These are phyloP conservation scores for Pseudonitzschia pungens DNA, from an alignment of 108 stramenopile species.

Conservation along the genomic window DNA sequence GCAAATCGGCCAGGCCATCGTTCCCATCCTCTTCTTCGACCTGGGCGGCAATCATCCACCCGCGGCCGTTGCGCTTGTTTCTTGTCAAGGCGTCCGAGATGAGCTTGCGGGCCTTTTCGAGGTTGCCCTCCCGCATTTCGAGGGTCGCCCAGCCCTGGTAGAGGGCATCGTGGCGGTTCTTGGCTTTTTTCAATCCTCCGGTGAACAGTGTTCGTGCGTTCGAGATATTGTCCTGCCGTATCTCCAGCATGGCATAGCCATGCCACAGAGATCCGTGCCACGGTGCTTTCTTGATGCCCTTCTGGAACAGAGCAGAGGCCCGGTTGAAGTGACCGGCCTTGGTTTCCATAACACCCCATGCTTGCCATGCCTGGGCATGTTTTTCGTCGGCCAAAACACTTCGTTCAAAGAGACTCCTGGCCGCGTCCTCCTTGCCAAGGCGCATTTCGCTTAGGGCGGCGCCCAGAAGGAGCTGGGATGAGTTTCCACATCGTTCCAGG, in stretches of 20 bases:
- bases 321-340: slow-evolving; percentile 65
- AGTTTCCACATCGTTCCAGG: slow-evolving; percentile 60
- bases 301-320: slow-evolving; percentile 72
- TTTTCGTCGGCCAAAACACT: slow-evolving; percentile 53
- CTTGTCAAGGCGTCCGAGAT: slow-evolving; percentile 72
- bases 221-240: slow-evolving; percentile 56
- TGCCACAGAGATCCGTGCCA: slow-evolving; percentile 82
- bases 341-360: slow-evolving; percentile 89
- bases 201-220: slow-evolving; percentile 64
- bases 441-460: slow-evolving; percentile 78
- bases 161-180: slow-evolving; percentile 54
- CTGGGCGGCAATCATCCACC: slow-evolving; percentile 61
- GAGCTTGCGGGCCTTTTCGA: slow-evolving; percentile 59
- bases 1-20: slow-evolving; percentile 54
- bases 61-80: slow-evolving; percentile 68
- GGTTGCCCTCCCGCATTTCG: slow-evolving; percentile 65
- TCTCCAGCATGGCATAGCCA: slow-evolving; percentile 67
- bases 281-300: slow-evolving; percentile 70
- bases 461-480: slow-evolving; percentile 70
- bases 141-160: slow-evolving; percentile 81
- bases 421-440: slow-evolving; percentile 68
- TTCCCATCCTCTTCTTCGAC: slow-evolving; percentile 50
- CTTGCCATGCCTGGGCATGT: slow-evolving; percentile 89
- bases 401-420: slow-evolving; percentile 64
- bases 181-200: slow-evolving; percentile 69